These are phyloP conservation scores for Aethionema arabicum DNA, from an alignment of 345 rosid genomes.

Conservation along the genomic window DNA sequence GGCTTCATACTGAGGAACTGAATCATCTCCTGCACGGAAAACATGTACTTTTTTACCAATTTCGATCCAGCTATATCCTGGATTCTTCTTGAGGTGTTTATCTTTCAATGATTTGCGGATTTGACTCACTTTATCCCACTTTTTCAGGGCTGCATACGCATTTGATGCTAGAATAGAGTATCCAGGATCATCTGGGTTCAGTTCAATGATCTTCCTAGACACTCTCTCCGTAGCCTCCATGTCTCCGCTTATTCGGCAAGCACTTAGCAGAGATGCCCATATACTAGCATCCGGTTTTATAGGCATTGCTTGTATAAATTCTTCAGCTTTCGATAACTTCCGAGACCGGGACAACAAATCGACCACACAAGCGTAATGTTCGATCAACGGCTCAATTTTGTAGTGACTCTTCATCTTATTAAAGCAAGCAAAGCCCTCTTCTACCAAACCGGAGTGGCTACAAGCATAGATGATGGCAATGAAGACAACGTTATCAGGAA, in stretches of 20 bases:
- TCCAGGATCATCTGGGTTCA: constrained; percentile 51
- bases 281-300: constrained; percentile 55
- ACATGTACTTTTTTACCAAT: constrained; percentile 39
- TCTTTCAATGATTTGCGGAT: constrained; percentile 45
- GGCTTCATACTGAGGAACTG: constrained; percentile 49
- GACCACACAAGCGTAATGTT: constrained; percentile 58
- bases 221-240: constrained; percentile 47
- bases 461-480: constrained; percentile 64
- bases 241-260: constrained; percentile 47
- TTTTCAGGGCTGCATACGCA: constrained; percentile 51
- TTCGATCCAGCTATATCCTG: constrained; percentile 64
- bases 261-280: constrained; percentile 64
- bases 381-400: constrained; percentile 43
- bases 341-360: constrained; percentile 56
- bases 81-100: constrained; percentile 48
- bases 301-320: constrained; percentile 51
- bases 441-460: constrained; percentile 76
- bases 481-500: constrained; percentile 56
- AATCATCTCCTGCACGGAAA: constrained; percentile 50
- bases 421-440: constrained; percentile 58
- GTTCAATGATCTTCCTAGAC: constrained; percentile 41
- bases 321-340: constrained; percentile 45
- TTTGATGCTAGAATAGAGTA: constrained; percentile 57
- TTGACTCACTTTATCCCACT: constrained; percentile 56
- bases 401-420: constrained; percentile 50